Base-by-base conservation (phyloP, 345 rosid genomes). In the Acer campestre region DNA sequence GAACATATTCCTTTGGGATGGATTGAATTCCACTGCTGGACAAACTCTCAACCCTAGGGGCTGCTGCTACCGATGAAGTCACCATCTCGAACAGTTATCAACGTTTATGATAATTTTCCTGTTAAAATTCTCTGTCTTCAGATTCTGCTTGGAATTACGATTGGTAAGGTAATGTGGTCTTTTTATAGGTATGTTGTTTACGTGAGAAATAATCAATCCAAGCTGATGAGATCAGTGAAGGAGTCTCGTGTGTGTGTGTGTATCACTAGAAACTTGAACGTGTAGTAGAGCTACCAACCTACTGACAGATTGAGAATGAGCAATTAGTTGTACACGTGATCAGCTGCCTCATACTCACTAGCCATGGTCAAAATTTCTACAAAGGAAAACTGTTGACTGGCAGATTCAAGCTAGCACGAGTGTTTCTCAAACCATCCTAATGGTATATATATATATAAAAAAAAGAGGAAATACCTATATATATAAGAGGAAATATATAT, bases 1-100 rank as follows among this genome's bases (percentile, higher is more conserved):
- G 87, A 29, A 96, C 75, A 53, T 96, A 94, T 65, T 94, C 98
- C 80, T 85, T 84, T 0, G 95, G 99, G 80, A 96, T 94, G 0
- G 94, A 80, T 27, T 79, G 58, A 65, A 90, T 90, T 79, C 98
- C 98, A 59, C 98, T 92, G 76, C 81, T 85, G 2, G 98, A 58
- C 83, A 96, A 67, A 77, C 83, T 89, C 87, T 92, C 97, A 4
- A 94, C 98, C 74, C 98, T 86, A 7, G 87, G 11, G 16, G 68
- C 74, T 12, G 63, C 61, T 0, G 84, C 46, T 42, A 42, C 2
- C 7, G 10, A 42, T 0, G 38, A 64, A 9, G 72, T 79, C 82
- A 75, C 83, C 92, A 78, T 85, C 63, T 59, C 12, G 7, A 16
- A 16, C 58, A 11, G 13, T 0, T 42, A 42, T 42, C 46, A 42